Conservation (phyloP, 2,329 filamentous ascomycete species). For the Alternaria solani region DNA sequence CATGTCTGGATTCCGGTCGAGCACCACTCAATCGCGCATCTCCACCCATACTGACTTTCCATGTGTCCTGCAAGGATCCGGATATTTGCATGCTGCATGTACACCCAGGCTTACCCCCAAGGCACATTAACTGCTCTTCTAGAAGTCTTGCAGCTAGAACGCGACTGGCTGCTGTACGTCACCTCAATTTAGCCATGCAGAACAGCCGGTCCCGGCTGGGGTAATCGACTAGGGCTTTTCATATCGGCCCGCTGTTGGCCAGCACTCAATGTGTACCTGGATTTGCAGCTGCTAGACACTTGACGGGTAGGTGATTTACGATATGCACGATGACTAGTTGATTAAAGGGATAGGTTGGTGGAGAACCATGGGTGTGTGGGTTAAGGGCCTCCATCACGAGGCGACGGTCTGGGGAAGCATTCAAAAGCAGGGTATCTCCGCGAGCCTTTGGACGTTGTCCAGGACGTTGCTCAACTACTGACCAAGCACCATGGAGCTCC, state of each 20-base stretch:
- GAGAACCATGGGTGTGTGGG: slow-evolving; percentile 3
- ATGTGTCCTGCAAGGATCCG: slow-evolving; percentile 3
- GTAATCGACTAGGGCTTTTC: slow-evolving; percentile 19
- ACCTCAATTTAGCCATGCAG: slow-evolving; percentile 40
- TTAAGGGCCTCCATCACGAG: slow-evolving; percentile 19
- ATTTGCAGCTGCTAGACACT: slow-evolving; percentile 4
- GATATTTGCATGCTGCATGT: slow-evolving; percentile 11
- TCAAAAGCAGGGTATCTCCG: slow-evolving; percentile 24
- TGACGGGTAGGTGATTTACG: slow-evolving; percentile 9
- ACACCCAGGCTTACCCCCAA: slow-evolving; percentile 17
- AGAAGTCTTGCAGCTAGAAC: slow-evolving; percentile 22
- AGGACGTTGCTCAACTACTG: slow-evolving; percentile 15
- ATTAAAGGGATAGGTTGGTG: slow-evolving; percentile 29
- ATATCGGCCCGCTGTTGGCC: slow-evolving; percentile 30
- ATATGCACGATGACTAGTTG: slow-evolving; percentile 21
- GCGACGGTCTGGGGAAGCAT: slow-evolving; percentile 8
- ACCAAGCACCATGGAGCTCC: slow-evolving; percentile 39
- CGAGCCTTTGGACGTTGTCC: slow-evolving; percentile 6
- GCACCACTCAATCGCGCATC: slow-evolving; percentile 17
- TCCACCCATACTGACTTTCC: background rate
- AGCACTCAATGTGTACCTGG: slow-evolving; percentile 18
- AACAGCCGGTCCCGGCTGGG: slow-evolving; percentile 36
- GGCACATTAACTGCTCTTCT: slow-evolving; percentile 21
- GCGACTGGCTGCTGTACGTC: slow-evolving; percentile 12
- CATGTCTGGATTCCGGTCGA: slow-evolving; percentile 3